Conservation (phyloP, 208 protist species). For the Perkinsela sp. region DNA sequence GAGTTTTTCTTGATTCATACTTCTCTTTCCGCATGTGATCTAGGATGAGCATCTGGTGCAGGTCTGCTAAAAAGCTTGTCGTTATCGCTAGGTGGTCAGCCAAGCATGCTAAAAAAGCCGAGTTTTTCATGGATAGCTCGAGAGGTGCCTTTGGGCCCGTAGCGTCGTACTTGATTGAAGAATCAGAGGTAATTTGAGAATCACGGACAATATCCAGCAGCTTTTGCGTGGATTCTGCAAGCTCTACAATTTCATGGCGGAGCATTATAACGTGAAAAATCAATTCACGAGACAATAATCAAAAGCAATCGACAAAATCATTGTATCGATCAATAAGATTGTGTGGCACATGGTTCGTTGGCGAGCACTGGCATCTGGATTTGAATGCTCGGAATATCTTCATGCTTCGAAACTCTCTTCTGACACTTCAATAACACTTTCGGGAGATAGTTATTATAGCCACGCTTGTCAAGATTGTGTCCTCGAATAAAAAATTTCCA, state of each 20-base stretch:
- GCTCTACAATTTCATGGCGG: neutral
- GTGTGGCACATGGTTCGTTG: neutral
- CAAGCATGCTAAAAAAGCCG: neutral
- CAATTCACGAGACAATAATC: neutral
- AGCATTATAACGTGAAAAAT: neutral
- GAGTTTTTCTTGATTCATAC: too few relatives aligned
- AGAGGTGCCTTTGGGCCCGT: neutral
- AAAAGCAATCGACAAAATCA: neutral
- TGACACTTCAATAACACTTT: neutral
- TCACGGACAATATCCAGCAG: neutral
- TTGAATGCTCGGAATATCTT: neutral
- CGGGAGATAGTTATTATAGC: neutral
- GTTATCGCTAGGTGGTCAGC: neutral
- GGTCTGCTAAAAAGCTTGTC: neutral
- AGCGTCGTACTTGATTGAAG: too few relatives aligned
- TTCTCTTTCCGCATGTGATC: too few relatives aligned
- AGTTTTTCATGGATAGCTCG: neutral
- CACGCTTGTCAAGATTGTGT: neutral
- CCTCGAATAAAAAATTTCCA: neutral
- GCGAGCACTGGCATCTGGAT: neutral
- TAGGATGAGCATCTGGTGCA: too few relatives aligned
- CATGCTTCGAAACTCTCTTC: neutral
- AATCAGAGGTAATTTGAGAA: too few relatives aligned
- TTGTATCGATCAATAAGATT: neutral
- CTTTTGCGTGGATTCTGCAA: neutral